Evolutionary conservation across 495 filamentous ascomycete species (phyloP), one percentile per base, ranked within the genome.

Genomic region (Podospora pseudocomata): DNA sequence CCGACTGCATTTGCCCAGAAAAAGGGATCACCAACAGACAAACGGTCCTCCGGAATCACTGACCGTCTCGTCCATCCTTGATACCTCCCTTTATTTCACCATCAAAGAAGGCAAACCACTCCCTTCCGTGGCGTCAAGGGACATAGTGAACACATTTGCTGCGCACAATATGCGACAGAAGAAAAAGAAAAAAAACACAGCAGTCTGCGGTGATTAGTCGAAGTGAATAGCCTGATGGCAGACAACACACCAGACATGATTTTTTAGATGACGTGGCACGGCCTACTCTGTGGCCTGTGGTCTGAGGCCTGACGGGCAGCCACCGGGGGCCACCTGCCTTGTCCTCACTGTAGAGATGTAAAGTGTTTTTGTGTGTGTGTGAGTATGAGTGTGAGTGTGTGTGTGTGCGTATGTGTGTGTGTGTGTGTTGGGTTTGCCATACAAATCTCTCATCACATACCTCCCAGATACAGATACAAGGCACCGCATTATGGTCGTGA

Each of bases 111-210:
- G 39, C 23, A 26, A 58, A 58, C 55, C 13, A 20, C 55, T 58
- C n/a, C 55, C n/a, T 20, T 20, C 6, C 55, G n/a, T 26, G 55
- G 55, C 18, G 18, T 58, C 55, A 58, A 58, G 23, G 23, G 55
- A 58, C 55, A 19, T 4, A 58, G 55, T 49, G 39, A 49, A 49
- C 39, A 49, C 39, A 13, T 58, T 58, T 58, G n/a, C 23, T 13
- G n/a, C 55, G 23, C n/a, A 7, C 19, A 26, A 58, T 26, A 58
- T 19, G 55, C n/a, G 55, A 58, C 55, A 58, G n/a, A 58, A 58
- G n/a, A 58, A 58, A 26, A 20, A 58, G 23, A 58, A 58, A 58
- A 58, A 58, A 58, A 19, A 58, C 55, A 58, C 55, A 58, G 18
- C 55, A 58, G n/a, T 26, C 55, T 58, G 55, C 55, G 6, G 55